Percentiles rank a stretch among this genome's conserved stretches.
phyloP scores from a whole-genome alignment of 2,329 filamentous ascomycete genomes.

The Diaporthe citri region DNA sequence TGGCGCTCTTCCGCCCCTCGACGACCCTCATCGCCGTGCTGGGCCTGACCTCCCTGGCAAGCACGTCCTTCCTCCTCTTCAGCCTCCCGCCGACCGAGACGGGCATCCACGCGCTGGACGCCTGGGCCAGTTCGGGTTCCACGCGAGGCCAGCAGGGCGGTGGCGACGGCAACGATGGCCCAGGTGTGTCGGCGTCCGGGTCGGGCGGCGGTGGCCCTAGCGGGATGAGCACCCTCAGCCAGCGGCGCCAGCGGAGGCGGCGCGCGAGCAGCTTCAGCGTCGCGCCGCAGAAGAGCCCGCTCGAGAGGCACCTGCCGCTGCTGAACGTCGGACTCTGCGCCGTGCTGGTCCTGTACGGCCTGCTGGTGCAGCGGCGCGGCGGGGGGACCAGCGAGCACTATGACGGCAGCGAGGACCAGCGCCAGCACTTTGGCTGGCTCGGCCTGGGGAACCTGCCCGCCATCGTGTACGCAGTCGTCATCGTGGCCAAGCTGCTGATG shows the following conservation, averaged over 20 bases:
- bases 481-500: constrained; percentile 76
- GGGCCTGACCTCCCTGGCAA: constrained; percentile 71
- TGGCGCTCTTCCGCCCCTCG: constrained; percentile 56
- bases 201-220: constrained; percentile 1
- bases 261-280: constrained; percentile 43
- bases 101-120: constrained; percentile 64
- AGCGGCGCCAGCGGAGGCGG: constrained; percentile 27
- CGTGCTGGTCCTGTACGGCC: constrained; percentile 62
- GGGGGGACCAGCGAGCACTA: constrained; percentile 40
- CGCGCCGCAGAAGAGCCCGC: constrained; percentile 53
- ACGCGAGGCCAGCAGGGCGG: constrained; percentile 35
- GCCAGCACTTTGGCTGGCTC: constrained; percentile 39
- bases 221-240: constrained; percentile 34
- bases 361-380: constrained; percentile 50
- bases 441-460: constrained; percentile 63
- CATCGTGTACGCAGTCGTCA: constrained; percentile 70
- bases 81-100: constrained; percentile 67
- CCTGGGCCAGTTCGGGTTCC: constrained; percentile 51
- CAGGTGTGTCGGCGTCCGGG: not conserved
- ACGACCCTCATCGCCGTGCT: constrained; percentile 63
- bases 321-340: constrained; percentile 70
- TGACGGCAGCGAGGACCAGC: not conserved
- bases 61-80: constrained; percentile 72
- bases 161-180: not conserved
- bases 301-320: constrained; percentile 70